Base-by-base conservation (phyloP, 768 basidiomycete genomes). In the Tulasnella sp. region DNA sequence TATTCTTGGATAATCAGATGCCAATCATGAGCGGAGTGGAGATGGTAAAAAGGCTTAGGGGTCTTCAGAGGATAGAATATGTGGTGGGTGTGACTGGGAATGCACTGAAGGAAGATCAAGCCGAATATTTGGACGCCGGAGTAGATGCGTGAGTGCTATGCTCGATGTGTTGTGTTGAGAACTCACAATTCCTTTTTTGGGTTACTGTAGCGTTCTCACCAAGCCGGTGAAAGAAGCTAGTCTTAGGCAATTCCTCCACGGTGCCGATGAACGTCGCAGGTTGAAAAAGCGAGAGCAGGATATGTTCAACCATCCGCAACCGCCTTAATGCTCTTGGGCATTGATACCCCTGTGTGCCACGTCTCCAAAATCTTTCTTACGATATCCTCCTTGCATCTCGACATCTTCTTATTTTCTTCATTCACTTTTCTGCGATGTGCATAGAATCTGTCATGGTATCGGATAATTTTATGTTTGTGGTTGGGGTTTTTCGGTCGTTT, bases 61-160 rank as follows among this genome's bases (percentile, higher is more conserved):
- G 49, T 3, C 51, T 64, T 29, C 65, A 63, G 9, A 51, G 70
- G 19, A 64, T 61, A 32, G 69, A 70, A 27, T 62, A 68, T 38
- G 66, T 70, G 4, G 64, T 70, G 26, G 70, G 70, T 1, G 67
- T 68, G 2, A 71, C 70, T 3, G 70, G 69, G 2, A 70, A 70
- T 52, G 70, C 70, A 7, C 60, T 67, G 15, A 59, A 63, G 32
- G 42, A 53, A 13, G 67, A 68, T 56, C 67, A 68, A 47, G 58
- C 64, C 32, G 61, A 65, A 38, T 69, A 68, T 58, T 49, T 67
- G 41, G 61, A 63, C 17, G 64, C 65, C 4, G 70, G 70, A 7
- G 69, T 67, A 0, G 65, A 69, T 50, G 47, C 30, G 58, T 59
- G 50, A 50, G 58, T 56, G 17, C 10, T 27, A 7, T 24, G 24